Percentiles rank a stretch among this genome's conserved stretches.
phyloP scores from a whole-genome alignment of 768 basidiomycete genomes.

The Mycena olivaceomarginata region DNA sequence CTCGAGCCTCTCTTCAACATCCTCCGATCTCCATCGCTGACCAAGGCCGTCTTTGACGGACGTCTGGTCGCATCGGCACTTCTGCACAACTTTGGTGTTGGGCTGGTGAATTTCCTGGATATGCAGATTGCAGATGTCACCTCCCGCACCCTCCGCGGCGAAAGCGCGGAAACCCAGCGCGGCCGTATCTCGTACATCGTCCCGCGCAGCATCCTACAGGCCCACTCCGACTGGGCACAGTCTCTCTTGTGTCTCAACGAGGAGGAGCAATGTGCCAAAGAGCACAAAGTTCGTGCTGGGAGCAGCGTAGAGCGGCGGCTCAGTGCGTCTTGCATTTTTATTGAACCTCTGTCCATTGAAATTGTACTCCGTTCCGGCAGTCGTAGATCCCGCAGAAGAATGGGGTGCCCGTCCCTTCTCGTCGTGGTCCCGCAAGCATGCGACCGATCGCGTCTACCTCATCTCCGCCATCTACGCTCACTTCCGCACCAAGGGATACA shows the following conservation, averaged over 20 bases:
- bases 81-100: conserved; percentile 22
- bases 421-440: conserved; percentile 19
- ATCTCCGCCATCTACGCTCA: conserved; percentile 22
- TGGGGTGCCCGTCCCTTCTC: conserved; percentile 19
- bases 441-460: conserved; percentile 24
- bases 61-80: conserved; percentile 22
- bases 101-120: conserved; percentile 19
- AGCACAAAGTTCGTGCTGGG: conserved; percentile 4
- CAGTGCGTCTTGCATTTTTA: conserved; percentile 14
- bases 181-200: conserved; percentile 12
- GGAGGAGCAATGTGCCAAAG: no score
- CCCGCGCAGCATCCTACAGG: background rate
- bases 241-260: no score
- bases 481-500: conserved; percentile 21
- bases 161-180: conserved; percentile 11
- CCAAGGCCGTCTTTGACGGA: conserved; percentile 23
- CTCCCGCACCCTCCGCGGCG: conserved; percentile 20
- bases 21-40: conserved; percentile 17
- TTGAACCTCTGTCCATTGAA: no score
- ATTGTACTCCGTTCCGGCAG: conserved; percentile 2
- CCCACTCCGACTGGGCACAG: no score
- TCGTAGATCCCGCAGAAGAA: conserved; percentile 15
- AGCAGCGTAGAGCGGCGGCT: conserved; percentile 14
- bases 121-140: conserved; percentile 23
- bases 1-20: conserved; percentile 20